These are phyloP conservation scores for Annulohypoxylon stygium DNA, from an alignment of 495 filamentous ascomycete species.

Conservation along the genomic window DNA sequence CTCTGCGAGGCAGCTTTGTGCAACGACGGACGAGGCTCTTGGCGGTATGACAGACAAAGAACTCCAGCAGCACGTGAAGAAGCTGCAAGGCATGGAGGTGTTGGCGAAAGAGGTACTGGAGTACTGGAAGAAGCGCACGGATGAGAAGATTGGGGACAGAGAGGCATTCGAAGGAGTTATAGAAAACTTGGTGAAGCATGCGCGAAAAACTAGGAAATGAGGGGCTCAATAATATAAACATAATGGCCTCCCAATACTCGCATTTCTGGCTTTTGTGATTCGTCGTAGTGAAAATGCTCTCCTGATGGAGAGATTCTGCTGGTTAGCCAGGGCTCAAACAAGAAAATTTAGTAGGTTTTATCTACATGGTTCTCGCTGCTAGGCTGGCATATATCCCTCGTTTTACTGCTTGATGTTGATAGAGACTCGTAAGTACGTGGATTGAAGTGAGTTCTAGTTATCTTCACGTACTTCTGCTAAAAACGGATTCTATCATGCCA, in stretches of 20 bases:
- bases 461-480: no score
- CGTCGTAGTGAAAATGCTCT: background rate
- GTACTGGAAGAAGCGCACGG: conserved; percentile 88
- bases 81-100: conserved; percentile 74
- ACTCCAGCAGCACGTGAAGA: conserved; percentile 77
- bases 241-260: conserved; percentile 1
- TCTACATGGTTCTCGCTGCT: background rate
- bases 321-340: background rate
- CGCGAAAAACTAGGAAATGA: conserved; percentile 84
- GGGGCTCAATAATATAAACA: conserved; percentile 32
- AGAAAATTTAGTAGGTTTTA: background rate
- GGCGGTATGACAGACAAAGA: conserved; percentile 80
- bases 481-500: no score
- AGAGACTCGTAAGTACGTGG: background rate
- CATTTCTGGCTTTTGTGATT: background rate
- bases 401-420: background rate
- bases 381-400: background rate
- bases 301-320: background rate
- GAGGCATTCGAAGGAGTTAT: conserved; percentile 98
- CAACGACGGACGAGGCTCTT: conserved; percentile 85
- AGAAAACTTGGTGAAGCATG: conserved; percentile 97
- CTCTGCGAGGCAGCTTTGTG: conserved; percentile 80
- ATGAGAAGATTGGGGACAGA: conserved; percentile 87
- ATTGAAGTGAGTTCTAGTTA: no score
- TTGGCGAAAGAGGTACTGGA: conserved; percentile 82